Evolutionary conservation across 2,329 filamentous ascomycete species (phyloP).

Genomic region (Penicillium brasilianum): DNA sequence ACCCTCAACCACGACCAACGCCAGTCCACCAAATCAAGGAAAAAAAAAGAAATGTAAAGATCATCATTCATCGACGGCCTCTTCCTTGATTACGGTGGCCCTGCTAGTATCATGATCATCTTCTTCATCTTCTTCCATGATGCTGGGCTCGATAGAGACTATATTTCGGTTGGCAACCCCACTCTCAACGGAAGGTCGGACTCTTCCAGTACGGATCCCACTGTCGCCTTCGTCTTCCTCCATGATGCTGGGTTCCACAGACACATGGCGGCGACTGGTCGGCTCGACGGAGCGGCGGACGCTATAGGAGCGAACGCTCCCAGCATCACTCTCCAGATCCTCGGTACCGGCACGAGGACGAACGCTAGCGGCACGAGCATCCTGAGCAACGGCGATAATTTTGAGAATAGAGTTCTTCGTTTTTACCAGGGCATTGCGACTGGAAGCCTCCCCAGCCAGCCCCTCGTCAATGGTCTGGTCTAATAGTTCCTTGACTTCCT

Average conservation of each 20-base stretch:
- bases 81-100: constrained; percentile 41
- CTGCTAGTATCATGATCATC: constrained; percentile 40
- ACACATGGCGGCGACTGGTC: constrained; percentile 35
- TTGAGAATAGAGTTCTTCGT: constrained; percentile 52
- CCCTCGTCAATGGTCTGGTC: constrained; percentile 60
- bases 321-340: constrained; percentile 38
- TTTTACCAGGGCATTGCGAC: constrained; percentile 53
- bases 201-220: constrained; percentile 32
- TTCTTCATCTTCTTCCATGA: constrained; percentile 47
- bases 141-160: constrained; percentile 42
- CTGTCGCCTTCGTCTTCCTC: constrained; percentile 42
- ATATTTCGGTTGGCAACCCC: constrained; percentile 27
- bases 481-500: constrained; percentile 62
- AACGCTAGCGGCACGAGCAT: constrained; percentile 38
- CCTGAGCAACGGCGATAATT: constrained; percentile 56
- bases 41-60: constrained; percentile 20
- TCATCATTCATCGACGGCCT: constrained; percentile 37
- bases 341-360: constrained; percentile 41
- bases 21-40: constrained; percentile 24
- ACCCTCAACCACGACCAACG: constrained; percentile 15
- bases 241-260: constrained; percentile 45
- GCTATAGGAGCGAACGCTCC: constrained; percentile 38
- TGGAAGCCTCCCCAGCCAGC: constrained; percentile 47
- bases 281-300: constrained; percentile 39
- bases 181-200: constrained; percentile 36